Evolutionary conservation across 2,329 filamentous ascomycete species (phyloP).

Genomic region (Colletotrichum tamarilloi): DNA sequence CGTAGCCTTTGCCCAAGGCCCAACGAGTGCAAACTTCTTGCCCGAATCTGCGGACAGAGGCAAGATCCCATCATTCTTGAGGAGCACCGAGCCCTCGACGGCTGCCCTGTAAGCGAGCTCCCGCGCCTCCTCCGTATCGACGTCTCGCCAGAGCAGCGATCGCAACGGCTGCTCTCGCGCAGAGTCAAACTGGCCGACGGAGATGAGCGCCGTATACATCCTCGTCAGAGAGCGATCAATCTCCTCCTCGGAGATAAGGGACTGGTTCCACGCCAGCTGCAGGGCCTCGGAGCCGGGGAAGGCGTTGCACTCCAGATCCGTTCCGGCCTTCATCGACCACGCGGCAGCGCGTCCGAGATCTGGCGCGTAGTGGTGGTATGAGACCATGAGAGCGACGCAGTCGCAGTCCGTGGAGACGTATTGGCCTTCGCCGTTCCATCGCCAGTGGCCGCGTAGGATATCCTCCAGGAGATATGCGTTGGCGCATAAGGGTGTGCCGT

Average conservation of each 20-base stretch:
- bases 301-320: conserved; percentile 45
- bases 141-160: conserved; percentile 63
- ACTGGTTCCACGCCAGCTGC: conserved; percentile 43
- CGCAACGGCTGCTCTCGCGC: conserved; percentile 56
- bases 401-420: conserved; percentile 76
- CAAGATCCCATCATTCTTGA: conserved; percentile 66
- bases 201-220: conserved; percentile 65
- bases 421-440: conserved; percentile 69
- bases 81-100: conserved; percentile 56
- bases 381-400: conserved; percentile 28
- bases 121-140: conserved; percentile 64
- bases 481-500: conserved; percentile 74
- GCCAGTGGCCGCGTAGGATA: conserved; percentile 73
- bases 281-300: conserved; percentile 31
- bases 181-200: conserved; percentile 68
- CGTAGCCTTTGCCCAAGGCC: conserved; percentile 48
- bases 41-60: conserved; percentile 51
- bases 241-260: conserved; percentile 44
- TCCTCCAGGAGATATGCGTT: conserved; percentile 71
- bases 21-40: conserved; percentile 45
- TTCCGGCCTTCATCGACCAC: conserved; percentile 48
- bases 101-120: conserved; percentile 63
- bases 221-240: conserved; percentile 60
- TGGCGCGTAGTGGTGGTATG: conserved; percentile 21
- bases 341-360: conserved; percentile 47